Percentiles rank a stretch among this genome's conserved stretches.
Conservation (phyloP, 148 eudicot species). For the Agrostemma githago region DNA sequence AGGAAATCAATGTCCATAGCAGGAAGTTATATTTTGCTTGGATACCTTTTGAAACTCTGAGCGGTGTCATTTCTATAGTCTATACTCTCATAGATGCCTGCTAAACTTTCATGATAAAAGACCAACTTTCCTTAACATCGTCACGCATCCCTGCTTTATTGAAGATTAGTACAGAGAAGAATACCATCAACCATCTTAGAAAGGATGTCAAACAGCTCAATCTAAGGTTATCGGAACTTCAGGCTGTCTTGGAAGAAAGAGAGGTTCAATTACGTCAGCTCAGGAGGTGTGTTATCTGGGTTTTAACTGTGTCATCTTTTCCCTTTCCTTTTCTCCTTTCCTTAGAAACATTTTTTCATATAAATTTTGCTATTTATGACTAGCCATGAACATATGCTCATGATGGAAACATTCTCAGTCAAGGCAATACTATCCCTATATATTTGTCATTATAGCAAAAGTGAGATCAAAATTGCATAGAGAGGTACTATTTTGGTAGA, state of each 20-base stretch:
- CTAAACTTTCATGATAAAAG: not conserved
- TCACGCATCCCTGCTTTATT: conserved; percentile 82
- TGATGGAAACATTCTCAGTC: too few relatives aligned
- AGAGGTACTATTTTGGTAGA: too few relatives aligned
- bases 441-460: too few relatives aligned
- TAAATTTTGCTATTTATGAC: not conserved
- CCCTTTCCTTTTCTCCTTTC: not conserved
- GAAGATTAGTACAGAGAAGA: conserved; percentile 83
- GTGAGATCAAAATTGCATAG: too few relatives aligned
- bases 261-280: conserved; percentile 53
- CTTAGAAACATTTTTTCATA: not conserved
- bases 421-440: too few relatives aligned
- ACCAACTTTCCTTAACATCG: conserved; percentile 52
- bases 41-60: not conserved
- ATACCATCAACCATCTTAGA: conserved; percentile 60
- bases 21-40: not conserved
- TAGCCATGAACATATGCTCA: not conserved
- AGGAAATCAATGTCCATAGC: not conserved
- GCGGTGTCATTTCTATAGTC: not conserved
- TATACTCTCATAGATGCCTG: not conserved
- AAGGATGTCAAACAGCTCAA: conserved; percentile 73
- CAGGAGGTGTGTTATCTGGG: conserved; percentile 44
- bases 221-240: conserved; percentile 63
- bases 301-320: not conserved
- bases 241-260: conserved; percentile 72